These are phyloP conservation scores for Diatrype stigma DNA, from an alignment of 2,329 filamentous ascomycete genomes.

Conservation along the genomic window DNA sequence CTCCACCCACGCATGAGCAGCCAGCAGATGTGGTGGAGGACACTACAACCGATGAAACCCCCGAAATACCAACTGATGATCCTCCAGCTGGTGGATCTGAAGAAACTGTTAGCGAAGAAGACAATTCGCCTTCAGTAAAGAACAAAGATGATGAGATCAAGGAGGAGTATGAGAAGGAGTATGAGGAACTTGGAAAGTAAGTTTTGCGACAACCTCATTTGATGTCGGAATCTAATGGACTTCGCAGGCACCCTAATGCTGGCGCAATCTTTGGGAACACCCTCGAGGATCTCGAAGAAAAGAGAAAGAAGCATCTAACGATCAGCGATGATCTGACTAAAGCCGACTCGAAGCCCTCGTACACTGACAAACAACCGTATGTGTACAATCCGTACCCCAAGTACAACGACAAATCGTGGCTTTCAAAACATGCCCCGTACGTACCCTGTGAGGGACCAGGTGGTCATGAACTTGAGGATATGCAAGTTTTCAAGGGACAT, in stretches of 20 bases:
- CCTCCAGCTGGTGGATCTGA: neutral
- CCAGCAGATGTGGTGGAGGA: slow-evolving; percentile 1
- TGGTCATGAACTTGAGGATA: slow-evolving; percentile 56
- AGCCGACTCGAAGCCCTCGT: slow-evolving; percentile 32
- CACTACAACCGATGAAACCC: slow-evolving; percentile 6
- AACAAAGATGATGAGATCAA: slow-evolving; percentile 25
- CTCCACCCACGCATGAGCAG: neutral
- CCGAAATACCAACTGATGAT: neutral
- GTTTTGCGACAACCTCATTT: slow-evolving; percentile 7
- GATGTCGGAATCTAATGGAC: slow-evolving; percentile 20
- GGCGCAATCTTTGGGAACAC: slow-evolving; percentile 56
- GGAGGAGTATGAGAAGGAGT: slow-evolving; percentile 37
- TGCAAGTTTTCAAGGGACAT: slow-evolving; percentile 59
- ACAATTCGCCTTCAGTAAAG: neutral
- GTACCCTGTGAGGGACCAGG: slow-evolving; percentile 62
- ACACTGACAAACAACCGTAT: slow-evolving; percentile 44
- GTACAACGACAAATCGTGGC: slow-evolving; percentile 62
- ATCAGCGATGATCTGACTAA: slow-evolving; percentile 28
- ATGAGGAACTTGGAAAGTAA: slow-evolving; percentile 31
- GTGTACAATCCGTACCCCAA: slow-evolving; percentile 68
- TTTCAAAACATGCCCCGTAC: slow-evolving; percentile 50
- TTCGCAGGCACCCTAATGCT: slow-evolving; percentile 37
- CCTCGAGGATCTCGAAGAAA: slow-evolving; percentile 41
- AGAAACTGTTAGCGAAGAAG: neutral
- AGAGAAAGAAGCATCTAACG: slow-evolving; percentile 24